Base-by-base conservation (phyloP, 306 rosid genomes). In the Glycine latifolia region DNA sequence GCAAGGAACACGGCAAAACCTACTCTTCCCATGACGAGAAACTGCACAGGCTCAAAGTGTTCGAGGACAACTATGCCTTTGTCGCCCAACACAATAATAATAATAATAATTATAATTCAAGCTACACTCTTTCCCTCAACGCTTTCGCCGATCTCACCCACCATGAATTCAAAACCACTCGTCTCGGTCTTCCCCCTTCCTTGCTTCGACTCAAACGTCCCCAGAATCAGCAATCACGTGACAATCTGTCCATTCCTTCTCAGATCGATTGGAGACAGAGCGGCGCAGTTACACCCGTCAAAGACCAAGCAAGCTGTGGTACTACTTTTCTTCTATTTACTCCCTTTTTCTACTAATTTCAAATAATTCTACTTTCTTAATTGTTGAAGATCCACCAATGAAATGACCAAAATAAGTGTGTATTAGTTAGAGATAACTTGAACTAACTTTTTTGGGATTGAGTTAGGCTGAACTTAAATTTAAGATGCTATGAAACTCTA, bases 301-400 rank as follows among this genome's bases (percentile, higher is more conserved):
- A 95, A 70, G 95, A 93, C 82, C 97, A 95, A 88, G 93, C 89
- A 70, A 88, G 88, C 71, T 95, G 99, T 15, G 99, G 97, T 93
- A 87, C 69, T 65, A n/a, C 13, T 43, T 46, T 1, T 63, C 44
- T 59, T 16, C 67, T 84, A 0, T 56, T 71, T 20, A 20, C 20
- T 20, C 20, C 20, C 20, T 20, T 20, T 20, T 20, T 20, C 20
- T 20, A 20, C 20, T 20, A 20, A n/a, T n/a, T n/a, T n/a, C n/a
- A n/a, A 20, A 39, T 39, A 39, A 39, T 39, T 39, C 4, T 39
- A 3, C 43, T 39, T 39, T 4, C 4, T 39, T 39, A 39, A 39
- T 39, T 4, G 5, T 4, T 20, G 20, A 20, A 39, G 5, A 4
- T 39, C 43, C 0, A 39, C 5, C 43, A 39, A 20, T 20, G 20